Evolutionary conservation across 2,329 filamentous ascomycete genomes (phyloP), one percentile per base, ranked within the genome.

Genomic region (Talaromyces piceae): DNA sequence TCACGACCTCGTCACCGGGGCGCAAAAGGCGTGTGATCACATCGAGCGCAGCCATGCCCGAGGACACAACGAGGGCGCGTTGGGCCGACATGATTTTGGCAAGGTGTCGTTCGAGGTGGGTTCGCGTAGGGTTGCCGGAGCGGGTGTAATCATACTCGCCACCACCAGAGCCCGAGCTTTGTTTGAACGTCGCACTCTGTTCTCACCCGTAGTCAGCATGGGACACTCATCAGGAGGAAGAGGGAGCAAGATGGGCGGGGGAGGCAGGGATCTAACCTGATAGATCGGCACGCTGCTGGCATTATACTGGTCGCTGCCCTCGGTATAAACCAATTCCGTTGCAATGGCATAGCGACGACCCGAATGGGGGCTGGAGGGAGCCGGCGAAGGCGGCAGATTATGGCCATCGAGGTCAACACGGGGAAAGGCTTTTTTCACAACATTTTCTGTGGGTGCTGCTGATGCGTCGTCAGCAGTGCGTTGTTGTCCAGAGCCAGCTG

Each of bases 1-100:
- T 96, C 51, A 98, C 86, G 31, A 98, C 94, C 72, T 98, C 91
- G 67, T 98, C 93, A 54, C 93, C 93, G 0, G 93, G 91, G 54
- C 87, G 83, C 47, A 98, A 77, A 12, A 97, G 77, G 49, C 93
- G 85, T 13, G 90, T 94, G 59, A 98, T 96, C 57, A 98, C 91
- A 71, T 98, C 93, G 63, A 97, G 76, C 22, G 93, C 93, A 49
- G 90, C 93, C 93, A 98, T 98, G 52, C 93, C 93, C 1, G 91
- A 97, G 49, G 91, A 90, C 41, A 97, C 91, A 45, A 94, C 91
- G 47, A 98, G 81, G 8, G 89, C 88, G 51, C 94, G 87, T 62
- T 84, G 83, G 43, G 93, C 93, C 61, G 88, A 91, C 94, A 98
- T 98, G 68, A 98, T 95, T 80, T 98, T 98, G 64, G 94, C 93